A percentile compares a stretch with the other conserved stretches of the same genome.
Conservation (phyloP, 768 basidiomycete genomes). For the Trametes punicea region DNA sequence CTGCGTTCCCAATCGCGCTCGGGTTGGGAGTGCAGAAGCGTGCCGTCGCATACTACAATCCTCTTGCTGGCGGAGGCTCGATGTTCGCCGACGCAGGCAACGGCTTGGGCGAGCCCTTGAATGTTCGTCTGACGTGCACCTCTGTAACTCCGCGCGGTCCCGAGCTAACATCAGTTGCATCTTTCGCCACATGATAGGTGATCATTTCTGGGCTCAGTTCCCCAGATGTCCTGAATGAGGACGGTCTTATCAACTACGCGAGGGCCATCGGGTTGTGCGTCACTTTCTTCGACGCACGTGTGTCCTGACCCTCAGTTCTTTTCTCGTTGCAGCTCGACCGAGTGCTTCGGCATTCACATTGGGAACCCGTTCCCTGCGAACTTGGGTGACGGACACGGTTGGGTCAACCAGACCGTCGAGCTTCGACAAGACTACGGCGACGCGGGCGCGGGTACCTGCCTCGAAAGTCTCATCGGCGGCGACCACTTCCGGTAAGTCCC, state of each 20-base stretch:
- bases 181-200: conserved; percentile 33
- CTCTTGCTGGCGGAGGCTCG: conserved; percentile 38
- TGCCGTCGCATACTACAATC: conserved; percentile 34
- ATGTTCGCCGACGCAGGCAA: conserved; percentile 38
- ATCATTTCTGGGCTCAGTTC: conserved; percentile 68
- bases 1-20: neutral
- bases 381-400: conserved; percentile 49
- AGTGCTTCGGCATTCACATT: conserved; percentile 39
- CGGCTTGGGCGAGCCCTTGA: conserved; percentile 43
- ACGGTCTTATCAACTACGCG: conserved; percentile 57
- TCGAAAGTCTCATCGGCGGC: conserved; percentile 44
- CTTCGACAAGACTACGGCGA: conserved; percentile 42
- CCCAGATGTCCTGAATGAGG: conserved; percentile 49
- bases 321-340: conserved; percentile 37
- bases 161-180: neutral
- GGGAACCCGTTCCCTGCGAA: conserved; percentile 40
- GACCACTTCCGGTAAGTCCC: conserved; percentile 43
- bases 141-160: neutral
- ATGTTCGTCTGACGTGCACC: conserved; percentile 31
- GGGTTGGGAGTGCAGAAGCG: neutral
- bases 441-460: conserved; percentile 39
- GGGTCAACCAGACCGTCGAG: conserved; percentile 42
- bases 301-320: conserved; percentile 10
- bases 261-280: conserved; percentile 61
- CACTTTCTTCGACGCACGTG: neutral